These are phyloP conservation scores for Daldinia bambusicola DNA, from an alignment of 495 filamentous ascomycete species.

Conservation along the genomic window DNA sequence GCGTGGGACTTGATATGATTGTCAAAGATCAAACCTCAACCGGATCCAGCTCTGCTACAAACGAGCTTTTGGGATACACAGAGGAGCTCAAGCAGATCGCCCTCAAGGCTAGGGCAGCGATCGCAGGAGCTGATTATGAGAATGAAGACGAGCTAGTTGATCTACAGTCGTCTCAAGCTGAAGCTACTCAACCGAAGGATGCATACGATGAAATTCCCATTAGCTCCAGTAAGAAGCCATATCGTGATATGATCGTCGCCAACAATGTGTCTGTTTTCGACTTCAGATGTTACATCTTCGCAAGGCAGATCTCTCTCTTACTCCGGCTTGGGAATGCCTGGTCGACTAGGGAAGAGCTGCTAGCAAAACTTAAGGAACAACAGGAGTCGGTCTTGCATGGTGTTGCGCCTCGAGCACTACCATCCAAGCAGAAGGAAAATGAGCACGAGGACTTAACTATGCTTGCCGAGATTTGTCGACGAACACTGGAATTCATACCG, in stretches of 20 bases:
- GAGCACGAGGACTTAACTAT: conserved; percentile 79
- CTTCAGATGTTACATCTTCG: conserved; percentile 94
- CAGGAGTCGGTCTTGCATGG: conserved; percentile 63
- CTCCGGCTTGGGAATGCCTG: conserved; percentile 80
- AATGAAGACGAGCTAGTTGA: conserved; percentile 61
- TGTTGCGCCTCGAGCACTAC: conserved; percentile 59
- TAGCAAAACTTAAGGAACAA: conserved; percentile 67
- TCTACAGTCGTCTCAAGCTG: conserved; percentile 52
- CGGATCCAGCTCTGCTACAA: conserved; percentile 56
- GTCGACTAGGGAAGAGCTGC: conserved; percentile 64
- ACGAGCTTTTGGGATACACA: conserved; percentile 71
- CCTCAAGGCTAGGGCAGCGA: conserved; percentile 56
- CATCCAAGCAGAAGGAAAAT: conserved; percentile 57
- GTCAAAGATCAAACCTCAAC: conserved; percentile 75
- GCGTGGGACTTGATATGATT: conserved; percentile 82
- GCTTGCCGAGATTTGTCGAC: conserved; percentile 81
- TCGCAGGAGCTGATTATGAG: conserved; percentile 47
- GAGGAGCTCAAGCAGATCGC: conserved; percentile 73
- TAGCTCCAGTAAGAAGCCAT: conserved; percentile 78
- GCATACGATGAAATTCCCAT: conserved; percentile 69
- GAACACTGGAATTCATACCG: conserved; percentile 82
- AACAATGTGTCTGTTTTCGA: conserved; percentile 98
- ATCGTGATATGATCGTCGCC: conserved; percentile 91
- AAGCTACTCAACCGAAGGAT: conserved; percentile 42
- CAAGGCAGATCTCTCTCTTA: conserved; percentile 83